Evolutionary conservation across 495 filamentous ascomycete genomes (phyloP).

Genomic region (Apiosordaria backusii): DNA sequence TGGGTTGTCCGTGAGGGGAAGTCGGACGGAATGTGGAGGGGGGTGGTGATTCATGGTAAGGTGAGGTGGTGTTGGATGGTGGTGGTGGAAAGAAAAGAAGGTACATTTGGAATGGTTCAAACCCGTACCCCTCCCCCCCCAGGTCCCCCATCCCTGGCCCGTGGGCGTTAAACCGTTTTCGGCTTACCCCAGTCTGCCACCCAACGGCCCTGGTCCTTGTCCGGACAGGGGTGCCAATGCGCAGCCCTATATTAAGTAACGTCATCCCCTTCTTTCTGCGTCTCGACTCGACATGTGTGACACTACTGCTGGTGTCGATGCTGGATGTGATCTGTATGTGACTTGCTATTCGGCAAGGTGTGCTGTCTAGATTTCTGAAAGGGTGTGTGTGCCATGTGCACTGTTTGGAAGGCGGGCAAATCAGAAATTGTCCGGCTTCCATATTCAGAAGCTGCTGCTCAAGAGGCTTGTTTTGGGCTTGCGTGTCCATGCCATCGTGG

Average conservation of each 20-base stretch:
- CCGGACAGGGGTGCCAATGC: conserved; percentile 15
- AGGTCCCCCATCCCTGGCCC: conserved; percentile 13
- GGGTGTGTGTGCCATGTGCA: too few relatives aligned
- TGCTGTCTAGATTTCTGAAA: too few relatives aligned
- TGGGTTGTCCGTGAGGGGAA: background rate
- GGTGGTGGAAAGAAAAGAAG: background rate
- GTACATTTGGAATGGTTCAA: background rate
- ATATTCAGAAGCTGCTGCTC: conserved; percentile 26
- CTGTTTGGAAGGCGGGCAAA: conserved; percentile 31
- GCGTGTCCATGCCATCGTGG: background rate
- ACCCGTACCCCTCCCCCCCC: background rate
- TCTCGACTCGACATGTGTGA: background rate
- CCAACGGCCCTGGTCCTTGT: conserved; percentile 21
- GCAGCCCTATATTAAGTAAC: conserved; percentile 39
- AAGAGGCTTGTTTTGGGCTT: background rate
- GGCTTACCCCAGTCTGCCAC: conserved; percentile 25
- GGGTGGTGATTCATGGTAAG: background rate
- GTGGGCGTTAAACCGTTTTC: conserved; percentile 30
- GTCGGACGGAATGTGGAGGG: background rate
- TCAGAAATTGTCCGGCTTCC: conserved; percentile 39
- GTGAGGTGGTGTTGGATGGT: background rate
- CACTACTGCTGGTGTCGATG: conserved; percentile 5
- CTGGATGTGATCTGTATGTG: conserved; percentile 1
- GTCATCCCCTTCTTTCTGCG: conserved; percentile 21
- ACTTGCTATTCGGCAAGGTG: background rate